These are phyloP conservation scores for Penstemon newberryi DNA, from an alignment of 257 asterid species.

Conservation along the genomic window DNA sequence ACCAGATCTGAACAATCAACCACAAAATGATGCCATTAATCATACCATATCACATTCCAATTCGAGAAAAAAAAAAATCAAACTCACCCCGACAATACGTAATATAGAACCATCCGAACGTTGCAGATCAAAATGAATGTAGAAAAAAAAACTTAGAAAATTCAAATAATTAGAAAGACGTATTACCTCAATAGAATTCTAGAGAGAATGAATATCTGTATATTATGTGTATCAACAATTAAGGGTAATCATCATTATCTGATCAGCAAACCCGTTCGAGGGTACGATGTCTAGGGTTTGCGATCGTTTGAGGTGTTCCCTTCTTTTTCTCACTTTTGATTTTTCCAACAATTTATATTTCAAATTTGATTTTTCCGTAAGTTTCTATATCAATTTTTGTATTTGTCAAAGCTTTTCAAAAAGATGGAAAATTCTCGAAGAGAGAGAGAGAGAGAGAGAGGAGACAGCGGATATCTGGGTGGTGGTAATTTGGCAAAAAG, in stretches of 20 bases:
- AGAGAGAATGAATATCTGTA: not conserved
- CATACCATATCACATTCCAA: conserved; percentile 25
- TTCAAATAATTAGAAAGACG: not conserved
- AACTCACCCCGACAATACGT: not conserved
- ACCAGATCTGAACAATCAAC: conserved; percentile 46
- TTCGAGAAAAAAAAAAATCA: not conserved
- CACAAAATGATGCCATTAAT: conserved; percentile 27
- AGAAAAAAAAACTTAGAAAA: not conserved
- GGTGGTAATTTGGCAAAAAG: conserved; percentile 45
- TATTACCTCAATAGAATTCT: conserved; percentile 20
- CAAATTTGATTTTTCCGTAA: conserved; percentile 2
- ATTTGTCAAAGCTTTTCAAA: conserved; percentile 26
- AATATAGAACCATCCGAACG: conserved; percentile 16
- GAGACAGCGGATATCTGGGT: conserved; percentile 53
- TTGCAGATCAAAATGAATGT: conserved; percentile 36
- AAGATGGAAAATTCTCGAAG: conserved; percentile 35
- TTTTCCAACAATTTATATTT: not conserved
- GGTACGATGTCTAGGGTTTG: conserved; percentile 44
- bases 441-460: conserved; percentile 18
- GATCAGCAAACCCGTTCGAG: conserved; percentile 47
- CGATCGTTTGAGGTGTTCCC: conserved; percentile 35
- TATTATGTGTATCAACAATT: conserved; percentile 31
- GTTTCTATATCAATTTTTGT: conserved; percentile 13
- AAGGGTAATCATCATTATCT: conserved; percentile 27
- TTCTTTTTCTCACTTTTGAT: not conserved